These are phyloP conservation scores for Hsuehochloa calcarea DNA, from an alignment of 176 grass and related monocot species.

Conservation along the genomic window DNA sequence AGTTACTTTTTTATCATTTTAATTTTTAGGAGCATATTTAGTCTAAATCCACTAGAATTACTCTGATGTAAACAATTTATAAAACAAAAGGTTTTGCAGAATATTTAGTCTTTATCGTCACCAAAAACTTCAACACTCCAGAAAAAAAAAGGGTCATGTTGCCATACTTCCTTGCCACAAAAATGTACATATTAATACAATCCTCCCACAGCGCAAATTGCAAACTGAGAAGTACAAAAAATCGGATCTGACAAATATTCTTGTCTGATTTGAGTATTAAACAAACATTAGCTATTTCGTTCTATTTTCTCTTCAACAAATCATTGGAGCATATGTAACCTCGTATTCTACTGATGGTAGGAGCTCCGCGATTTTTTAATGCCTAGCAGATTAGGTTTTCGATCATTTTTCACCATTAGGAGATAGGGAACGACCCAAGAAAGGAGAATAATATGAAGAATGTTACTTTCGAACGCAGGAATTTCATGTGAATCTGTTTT, in stretches of 20 bases:
- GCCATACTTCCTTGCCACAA: background rate
- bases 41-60: background rate
- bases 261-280: constrained; percentile 28
- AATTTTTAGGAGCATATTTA: background rate
- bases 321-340: constrained; percentile 7
- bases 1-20: background rate
- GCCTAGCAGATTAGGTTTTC: background rate
- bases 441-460: background rate
- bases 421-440: background rate
- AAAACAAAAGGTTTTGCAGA: background rate
- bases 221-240: background rate
- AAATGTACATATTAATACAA: background rate
- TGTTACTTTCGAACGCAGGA: too few relatives aligned
- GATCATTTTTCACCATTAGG: constrained; percentile 28
- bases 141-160: background rate
- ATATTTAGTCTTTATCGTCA: background rate
- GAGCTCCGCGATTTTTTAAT: constrained; percentile 8
- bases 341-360: constrained; percentile 25
- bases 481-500: too few relatives aligned
- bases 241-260: constrained; percentile 29
- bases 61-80: background rate
- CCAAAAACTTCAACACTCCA: background rate
- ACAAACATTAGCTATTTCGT: constrained; percentile 15
- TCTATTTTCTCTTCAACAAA: constrained; percentile 1
- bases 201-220: background rate